Conservation (phyloP, 2,329 filamentous ascomycete species). For the Coniella lustricola region DNA sequence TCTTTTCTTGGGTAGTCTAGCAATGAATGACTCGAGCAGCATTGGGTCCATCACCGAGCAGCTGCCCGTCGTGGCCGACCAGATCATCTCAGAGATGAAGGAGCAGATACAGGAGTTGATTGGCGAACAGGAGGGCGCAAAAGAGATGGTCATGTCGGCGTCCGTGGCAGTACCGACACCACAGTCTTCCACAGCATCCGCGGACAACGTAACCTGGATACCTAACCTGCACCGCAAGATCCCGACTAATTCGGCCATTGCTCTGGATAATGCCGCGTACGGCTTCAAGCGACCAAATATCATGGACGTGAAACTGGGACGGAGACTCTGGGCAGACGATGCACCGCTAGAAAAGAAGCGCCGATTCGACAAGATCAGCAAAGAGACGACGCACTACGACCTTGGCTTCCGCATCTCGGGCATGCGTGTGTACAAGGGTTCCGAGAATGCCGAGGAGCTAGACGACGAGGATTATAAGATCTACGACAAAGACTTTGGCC, state of each 20-base stretch:
- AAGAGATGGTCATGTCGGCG: constrained; percentile 12
- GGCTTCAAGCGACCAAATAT: constrained; percentile 84
- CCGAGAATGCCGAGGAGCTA: constrained; percentile 42
- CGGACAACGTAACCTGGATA: constrained; percentile 33
- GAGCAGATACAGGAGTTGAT: constrained; percentile 26
- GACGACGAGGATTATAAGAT: constrained; percentile 50
- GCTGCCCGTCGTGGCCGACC: constrained; percentile 36
- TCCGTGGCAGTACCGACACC: constrained; percentile 8
- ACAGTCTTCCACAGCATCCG: not conserved
- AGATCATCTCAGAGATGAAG: constrained; percentile 35
- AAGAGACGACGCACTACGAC: constrained; percentile 52
- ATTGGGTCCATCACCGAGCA: constrained; percentile 42
- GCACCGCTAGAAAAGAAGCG: constrained; percentile 51
- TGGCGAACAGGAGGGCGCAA: constrained; percentile 9
- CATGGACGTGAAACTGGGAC: constrained; percentile 85
- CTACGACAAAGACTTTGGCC: constrained; percentile 59
- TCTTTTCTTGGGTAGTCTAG: constrained; percentile 72
- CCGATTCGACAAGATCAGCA: constrained; percentile 53
- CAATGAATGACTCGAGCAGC: constrained; percentile 52
- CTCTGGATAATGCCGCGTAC: constrained; percentile 74
- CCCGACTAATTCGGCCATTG: constrained; percentile 70
- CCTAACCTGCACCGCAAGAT: constrained; percentile 54
- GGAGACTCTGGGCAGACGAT: constrained; percentile 76
- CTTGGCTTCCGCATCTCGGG: constrained; percentile 59
- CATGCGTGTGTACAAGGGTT: constrained; percentile 57